Base-by-base conservation (phyloP, 2,329 filamentous ascomycete species). In the Arthroderma sp. region DNA sequence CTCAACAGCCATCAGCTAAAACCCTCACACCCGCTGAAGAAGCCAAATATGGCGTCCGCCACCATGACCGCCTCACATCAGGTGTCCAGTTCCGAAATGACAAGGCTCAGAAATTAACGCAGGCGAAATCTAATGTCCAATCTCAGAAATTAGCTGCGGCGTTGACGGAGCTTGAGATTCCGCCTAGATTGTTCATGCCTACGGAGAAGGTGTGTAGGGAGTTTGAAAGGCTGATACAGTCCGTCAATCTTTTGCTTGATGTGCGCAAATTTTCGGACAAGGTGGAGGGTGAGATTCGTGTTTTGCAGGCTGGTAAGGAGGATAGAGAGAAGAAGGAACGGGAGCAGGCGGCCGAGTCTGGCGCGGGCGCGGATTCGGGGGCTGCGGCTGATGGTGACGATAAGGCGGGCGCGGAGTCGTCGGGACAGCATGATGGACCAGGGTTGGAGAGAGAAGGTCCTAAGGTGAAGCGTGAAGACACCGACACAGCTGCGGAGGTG, bases 31-130 rank as follows among this genome's bases (percentile, higher is more conserved):
- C 82, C 39, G 77, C 83, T 53, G 83, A 93, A 64, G 82, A 88
- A 66, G 65, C 75, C 51, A 74, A 82, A 31, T 96, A 89, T 58
- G 91, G 89, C 50, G 83, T 98, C 6, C 77, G 82, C 5, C 79
- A 85, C 53, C 83, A 89, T 52, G 89, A 96, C 45, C 83, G 89
- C 29, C 73, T 95, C 34, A 80, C 82, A 1, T 83, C 82, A 6
- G 89, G 91, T 5, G 85, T 94, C 32, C 82, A 85, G 9, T 96
- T 96, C 73, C 84, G 89, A 8, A 86, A 86, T 51, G 69, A 71
- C 50, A 68, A 66, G 49, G 66, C 68, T 40, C 65, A 68, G 45
- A 68, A 70, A 48, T 62, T 71, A 43, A 68, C 67, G 3, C 68
- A 70, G 49, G 69, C 69, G 30, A 71, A 71, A 53, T 70, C 67